Conservation (phyloP, 352 stramenopile species). For the Blastocystis hominis region DNA sequence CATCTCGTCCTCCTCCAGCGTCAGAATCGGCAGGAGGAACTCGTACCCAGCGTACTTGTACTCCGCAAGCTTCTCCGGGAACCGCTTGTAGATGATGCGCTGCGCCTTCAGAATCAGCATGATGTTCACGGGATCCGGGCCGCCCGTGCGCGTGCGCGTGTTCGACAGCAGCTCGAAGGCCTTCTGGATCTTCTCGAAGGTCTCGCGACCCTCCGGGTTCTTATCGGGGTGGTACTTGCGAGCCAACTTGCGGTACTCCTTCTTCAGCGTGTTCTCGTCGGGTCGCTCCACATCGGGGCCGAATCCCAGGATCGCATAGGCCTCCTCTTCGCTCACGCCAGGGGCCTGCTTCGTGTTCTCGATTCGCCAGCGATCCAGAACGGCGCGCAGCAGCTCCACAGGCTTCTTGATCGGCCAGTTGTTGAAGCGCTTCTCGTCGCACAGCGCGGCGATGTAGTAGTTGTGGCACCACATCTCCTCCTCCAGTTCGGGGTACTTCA, state of each 20-base stretch:
- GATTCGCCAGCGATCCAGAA: constrained; percentile 71
- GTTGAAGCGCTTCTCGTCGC: constrained; percentile 69
- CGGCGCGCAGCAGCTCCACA: constrained; percentile 72
- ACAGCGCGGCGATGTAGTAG: constrained; percentile 83
- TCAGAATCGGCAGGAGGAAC: constrained; percentile 43
- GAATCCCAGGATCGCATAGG: constrained; percentile 64
- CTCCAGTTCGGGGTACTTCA: constrained; percentile 76
- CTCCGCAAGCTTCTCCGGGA: constrained; percentile 34
- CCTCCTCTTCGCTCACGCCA: constrained; percentile 62
- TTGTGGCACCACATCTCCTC: constrained; percentile 83
- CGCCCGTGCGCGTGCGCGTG: constrained; percentile 41
- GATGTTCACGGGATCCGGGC: constrained; percentile 60
- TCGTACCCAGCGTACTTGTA: constrained; percentile 63
- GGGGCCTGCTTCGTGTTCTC: constrained; percentile 67
- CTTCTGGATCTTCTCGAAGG: constrained; percentile 69
- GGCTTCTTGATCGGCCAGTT: constrained; percentile 75
- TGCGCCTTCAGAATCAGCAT: constrained; percentile 59
- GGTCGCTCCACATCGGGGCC: constrained; percentile 18
- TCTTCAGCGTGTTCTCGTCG: constrained; percentile 61
- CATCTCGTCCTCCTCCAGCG: constrained; percentile 38
- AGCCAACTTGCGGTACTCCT: constrained; percentile 64
- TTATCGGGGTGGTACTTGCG: constrained; percentile 66
- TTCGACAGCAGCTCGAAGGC: constrained; percentile 65
- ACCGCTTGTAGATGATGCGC: constrained; percentile 61
- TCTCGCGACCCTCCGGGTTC: constrained; percentile 68